Conservation (phyloP, 768 basidiomycete genomes). For the Hirschioporus abietinus region DNA sequence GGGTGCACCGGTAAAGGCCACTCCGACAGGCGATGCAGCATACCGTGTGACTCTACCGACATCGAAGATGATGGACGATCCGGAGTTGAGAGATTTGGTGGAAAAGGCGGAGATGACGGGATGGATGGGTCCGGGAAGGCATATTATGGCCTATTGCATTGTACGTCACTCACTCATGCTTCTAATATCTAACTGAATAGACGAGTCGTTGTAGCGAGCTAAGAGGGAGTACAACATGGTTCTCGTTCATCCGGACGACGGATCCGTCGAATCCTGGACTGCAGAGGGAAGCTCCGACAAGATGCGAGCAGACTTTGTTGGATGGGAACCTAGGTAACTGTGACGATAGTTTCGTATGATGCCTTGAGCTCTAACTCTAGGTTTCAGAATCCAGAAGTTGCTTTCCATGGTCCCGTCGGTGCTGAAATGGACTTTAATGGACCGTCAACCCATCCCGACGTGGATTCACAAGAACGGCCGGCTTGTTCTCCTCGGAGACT, state of each 20-base stretch:
- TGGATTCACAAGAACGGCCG: constrained; percentile 43
- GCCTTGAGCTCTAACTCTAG: neutral
- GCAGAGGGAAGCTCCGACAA: constrained; percentile 36
- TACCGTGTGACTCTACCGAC: constrained; percentile 21
- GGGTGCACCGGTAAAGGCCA: constrained; percentile 14
- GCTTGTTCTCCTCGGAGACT: constrained; percentile 46
- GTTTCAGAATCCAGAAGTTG: constrained; percentile 37
- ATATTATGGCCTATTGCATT: constrained; percentile 19
- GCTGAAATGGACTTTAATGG: constrained; percentile 43
- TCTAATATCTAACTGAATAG: neutral
- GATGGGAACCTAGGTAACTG: constrained; percentile 44
- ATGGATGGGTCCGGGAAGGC: constrained; percentile 21
- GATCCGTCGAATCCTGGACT: constrained; percentile 40
- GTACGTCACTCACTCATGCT: constrained; percentile 4
- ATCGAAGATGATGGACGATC: constrained; percentile 15
- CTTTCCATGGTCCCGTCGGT: constrained; percentile 40
- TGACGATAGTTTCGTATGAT: neutral
- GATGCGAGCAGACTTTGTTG: constrained; percentile 43
- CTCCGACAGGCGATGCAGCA: constrained; percentile 28
- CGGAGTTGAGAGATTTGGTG: constrained; percentile 15
- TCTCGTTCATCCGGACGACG: constrained; percentile 34
- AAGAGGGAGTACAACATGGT: constrained; percentile 43
- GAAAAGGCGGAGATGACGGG: constrained; percentile 15
- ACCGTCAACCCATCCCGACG: constrained; percentile 39
- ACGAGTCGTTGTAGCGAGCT: constrained; percentile 16